Evolutionary conservation across 2,329 filamentous ascomycete genomes (phyloP).

Genomic region (Talaromyces marneffei): DNA sequence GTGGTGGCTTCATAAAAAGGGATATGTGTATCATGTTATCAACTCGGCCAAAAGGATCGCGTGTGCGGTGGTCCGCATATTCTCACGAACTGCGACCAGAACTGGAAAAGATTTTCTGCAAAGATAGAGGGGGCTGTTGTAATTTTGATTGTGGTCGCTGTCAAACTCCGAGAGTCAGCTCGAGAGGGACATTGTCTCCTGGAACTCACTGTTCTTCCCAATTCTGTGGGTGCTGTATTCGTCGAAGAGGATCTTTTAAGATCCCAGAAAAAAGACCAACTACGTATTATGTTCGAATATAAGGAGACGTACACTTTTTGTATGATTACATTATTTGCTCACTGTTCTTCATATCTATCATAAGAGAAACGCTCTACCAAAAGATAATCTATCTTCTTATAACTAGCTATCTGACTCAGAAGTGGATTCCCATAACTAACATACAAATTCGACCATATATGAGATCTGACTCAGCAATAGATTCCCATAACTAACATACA

Average conservation of each 20-base stretch:
- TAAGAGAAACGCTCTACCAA: background rate
- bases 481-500: too few relatives aligned
- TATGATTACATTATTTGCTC: background rate
- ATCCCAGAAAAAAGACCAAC: background rate
- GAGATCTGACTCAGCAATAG: too few relatives aligned
- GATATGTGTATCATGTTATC: background rate
- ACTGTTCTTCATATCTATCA: background rate
- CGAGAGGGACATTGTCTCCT: background rate
- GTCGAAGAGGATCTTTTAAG: slow-evolving; percentile 5
- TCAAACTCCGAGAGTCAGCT: background rate
- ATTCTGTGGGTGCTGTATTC: slow-evolving; percentile 14
- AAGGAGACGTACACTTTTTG: background rate
- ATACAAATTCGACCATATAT: too few relatives aligned
- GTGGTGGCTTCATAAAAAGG: slow-evolving; percentile 7
- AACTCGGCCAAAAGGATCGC: slow-evolving; percentile 4
- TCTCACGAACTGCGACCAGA: background rate
- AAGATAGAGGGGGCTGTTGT: slow-evolving; percentile 13
- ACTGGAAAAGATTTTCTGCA: background rate
- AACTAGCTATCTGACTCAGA: too few relatives aligned
- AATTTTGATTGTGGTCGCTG: slow-evolving; percentile 12
- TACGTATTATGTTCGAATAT: background rate
- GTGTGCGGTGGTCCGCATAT: background rate
- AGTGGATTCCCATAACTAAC: too few relatives aligned
- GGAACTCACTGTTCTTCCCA: slow-evolving; percentile 7
- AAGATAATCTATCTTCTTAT: too few relatives aligned